A percentile compares a stretch with the other conserved stretches of the same genome.
Evolutionary conservation across 2,329 filamentous ascomycete species (phyloP).

Genomic region (Clathrospora elynae): DNA sequence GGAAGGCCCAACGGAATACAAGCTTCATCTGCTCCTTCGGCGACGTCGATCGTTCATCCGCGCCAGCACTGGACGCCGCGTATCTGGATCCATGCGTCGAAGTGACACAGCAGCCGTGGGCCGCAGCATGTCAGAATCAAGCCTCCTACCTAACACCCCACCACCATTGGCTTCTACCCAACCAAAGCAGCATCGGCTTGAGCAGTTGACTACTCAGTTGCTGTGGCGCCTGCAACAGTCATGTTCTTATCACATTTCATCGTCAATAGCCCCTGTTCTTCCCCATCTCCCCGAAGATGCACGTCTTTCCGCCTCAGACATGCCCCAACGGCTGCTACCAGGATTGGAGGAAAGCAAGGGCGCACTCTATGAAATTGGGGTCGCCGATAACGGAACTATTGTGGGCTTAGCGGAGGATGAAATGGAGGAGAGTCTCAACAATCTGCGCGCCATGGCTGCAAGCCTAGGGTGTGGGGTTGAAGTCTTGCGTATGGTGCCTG

Average conservation of each 20-base stretch:
- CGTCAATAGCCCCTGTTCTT: slow-evolving; percentile 73
- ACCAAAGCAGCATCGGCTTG: slow-evolving; percentile 79
- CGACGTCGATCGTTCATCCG: slow-evolving; percentile 74
- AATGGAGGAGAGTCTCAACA: slow-evolving; percentile 86
- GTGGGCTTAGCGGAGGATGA: slow-evolving; percentile 88
- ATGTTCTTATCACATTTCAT: slow-evolving; percentile 84
- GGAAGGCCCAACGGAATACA: slow-evolving; percentile 94
- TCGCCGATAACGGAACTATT: slow-evolving; percentile 90
- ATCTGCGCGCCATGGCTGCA: slow-evolving; percentile 86
- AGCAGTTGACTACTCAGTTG: slow-evolving; percentile 92
- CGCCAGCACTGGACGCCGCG: slow-evolving; percentile 67
- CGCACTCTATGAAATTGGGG: slow-evolving; percentile 93
- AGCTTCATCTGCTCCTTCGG: slow-evolving; percentile 84
- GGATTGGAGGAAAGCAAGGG: slow-evolving; percentile 92
- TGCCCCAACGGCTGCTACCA: slow-evolving; percentile 63
- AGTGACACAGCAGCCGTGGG: slow-evolving; percentile 28
- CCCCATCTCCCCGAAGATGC: slow-evolving; percentile 74
- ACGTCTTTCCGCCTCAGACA: slow-evolving; percentile 61
- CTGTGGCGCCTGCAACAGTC: slow-evolving; percentile 96
- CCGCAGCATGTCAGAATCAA: slow-evolving; percentile 41
- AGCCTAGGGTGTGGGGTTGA: slow-evolving; percentile 87
- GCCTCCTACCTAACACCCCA: slow-evolving; percentile 39
- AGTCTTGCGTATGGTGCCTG: slow-evolving; percentile 78
- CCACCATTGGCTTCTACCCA: slow-evolving; percentile 62
- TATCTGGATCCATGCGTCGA: slow-evolving; percentile 59